A percentile compares a stretch with the other conserved stretches of the same genome.
These are phyloP conservation scores for Parmelia sp. DNA, from an alignment of 495 filamentous ascomycete genomes.

Conservation along the genomic window DNA sequence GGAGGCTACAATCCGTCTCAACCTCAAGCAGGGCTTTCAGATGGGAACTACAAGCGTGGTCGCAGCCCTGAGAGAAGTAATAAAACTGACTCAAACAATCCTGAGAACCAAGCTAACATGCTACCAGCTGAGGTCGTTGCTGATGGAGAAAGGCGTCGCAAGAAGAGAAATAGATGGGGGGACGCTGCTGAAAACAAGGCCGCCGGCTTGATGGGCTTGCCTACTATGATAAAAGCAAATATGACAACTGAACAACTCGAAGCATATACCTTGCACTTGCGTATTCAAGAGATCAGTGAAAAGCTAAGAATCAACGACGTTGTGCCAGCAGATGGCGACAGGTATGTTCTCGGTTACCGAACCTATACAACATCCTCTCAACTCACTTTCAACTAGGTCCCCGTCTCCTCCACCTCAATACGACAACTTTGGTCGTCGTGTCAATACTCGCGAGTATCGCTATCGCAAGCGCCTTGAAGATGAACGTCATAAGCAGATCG, in stretches of 20 bases:
- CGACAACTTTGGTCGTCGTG: conserved; percentile 96
- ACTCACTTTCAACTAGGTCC: conserved; percentile 52
- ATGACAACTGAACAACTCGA: conserved; percentile 98
- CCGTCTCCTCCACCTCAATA: conserved; percentile 95
- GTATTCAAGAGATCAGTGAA: conserved; percentile 98
- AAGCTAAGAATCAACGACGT: conserved; percentile 98
- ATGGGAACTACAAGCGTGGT: conserved; percentile 59
- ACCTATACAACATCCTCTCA: neutral
- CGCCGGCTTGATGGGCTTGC: conserved; percentile 93
- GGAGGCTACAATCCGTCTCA: conserved; percentile 53
- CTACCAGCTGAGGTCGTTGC: conserved; percentile 45
- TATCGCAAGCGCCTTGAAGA: conserved; percentile 97
- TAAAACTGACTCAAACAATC: conserved; percentile 9
- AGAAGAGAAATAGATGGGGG: conserved; percentile 98
- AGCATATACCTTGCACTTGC: conserved; percentile 88
- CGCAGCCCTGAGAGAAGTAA: conserved; percentile 65
- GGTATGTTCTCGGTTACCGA: conserved; percentile 49
- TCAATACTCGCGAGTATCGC: conserved; percentile 94
- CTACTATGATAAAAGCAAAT: conserved; percentile 88
- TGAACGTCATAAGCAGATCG: conserved; percentile 94
- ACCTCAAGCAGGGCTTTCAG: conserved; percentile 40
- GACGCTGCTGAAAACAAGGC: conserved; percentile 96
- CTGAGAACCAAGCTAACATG: conserved; percentile 16
- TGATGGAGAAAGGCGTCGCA: conserved; percentile 76
- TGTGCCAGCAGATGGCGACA: conserved; percentile 86